phyloP scores from a whole-genome alignment of 345 rosid genomes.

The Ailanthus altissimus region DNA sequence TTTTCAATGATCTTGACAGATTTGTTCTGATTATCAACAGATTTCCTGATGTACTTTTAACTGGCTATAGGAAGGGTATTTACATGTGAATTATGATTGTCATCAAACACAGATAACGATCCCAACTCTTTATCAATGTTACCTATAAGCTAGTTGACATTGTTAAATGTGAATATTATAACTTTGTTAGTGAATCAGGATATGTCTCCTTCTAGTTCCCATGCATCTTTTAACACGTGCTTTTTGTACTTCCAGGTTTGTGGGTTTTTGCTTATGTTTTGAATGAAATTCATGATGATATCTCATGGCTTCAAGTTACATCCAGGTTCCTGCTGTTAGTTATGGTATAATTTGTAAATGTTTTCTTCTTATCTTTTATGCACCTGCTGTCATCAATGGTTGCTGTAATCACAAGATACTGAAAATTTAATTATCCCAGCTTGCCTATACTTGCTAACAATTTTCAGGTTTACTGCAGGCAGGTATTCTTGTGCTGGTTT shows the following conservation, averaged over 20 bases:
- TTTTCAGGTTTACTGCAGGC: slow-evolving; percentile 48
- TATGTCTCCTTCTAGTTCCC: slow-evolving; percentile 2
- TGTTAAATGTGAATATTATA: background rate
- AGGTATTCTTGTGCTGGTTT: slow-evolving; percentile 62
- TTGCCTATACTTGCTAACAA: slow-evolving; percentile 34
- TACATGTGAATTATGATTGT: background rate
- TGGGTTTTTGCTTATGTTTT: slow-evolving; percentile 70
- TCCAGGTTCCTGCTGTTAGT: slow-evolving; percentile 80
- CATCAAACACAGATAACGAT: background rate
- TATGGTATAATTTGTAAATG: slow-evolving; percentile 45
- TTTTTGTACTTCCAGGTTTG: slow-evolving; percentile 42
- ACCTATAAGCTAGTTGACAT: background rate
- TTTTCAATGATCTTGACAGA: background rate
- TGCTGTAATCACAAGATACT: background rate
- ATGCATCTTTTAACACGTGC: slow-evolving; percentile 21
- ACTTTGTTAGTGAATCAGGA: background rate
- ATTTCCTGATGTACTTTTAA: background rate
- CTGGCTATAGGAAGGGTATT: background rate
- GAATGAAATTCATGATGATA: slow-evolving; percentile 61
- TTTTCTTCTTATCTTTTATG: slow-evolving; percentile 1
- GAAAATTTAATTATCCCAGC: background rate
- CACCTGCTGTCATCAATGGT: background rate
- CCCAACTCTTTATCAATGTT: background rate
- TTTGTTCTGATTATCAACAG: background rate
- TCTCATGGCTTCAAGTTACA: slow-evolving; percentile 73